These are phyloP conservation scores for Penicillium soppii DNA, from an alignment of 495 filamentous ascomycete species.

Conservation along the genomic window DNA sequence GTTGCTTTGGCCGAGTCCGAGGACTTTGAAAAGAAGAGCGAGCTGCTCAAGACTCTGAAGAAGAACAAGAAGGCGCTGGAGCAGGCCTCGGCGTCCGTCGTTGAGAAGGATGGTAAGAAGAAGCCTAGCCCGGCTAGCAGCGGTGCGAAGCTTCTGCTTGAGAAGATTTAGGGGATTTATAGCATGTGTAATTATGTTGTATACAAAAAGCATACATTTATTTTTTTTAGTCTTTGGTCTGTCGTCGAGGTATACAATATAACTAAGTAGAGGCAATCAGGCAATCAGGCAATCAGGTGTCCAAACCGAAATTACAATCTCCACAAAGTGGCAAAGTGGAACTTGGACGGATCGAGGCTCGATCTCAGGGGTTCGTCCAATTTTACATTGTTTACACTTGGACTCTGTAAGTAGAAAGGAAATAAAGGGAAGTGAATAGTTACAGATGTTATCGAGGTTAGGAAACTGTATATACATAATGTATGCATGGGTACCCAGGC, in stretches of 20 bases:
- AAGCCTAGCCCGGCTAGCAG: constrained; percentile 40
- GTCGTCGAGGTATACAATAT: background rate
- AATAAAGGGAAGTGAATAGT: too few relatives aligned
- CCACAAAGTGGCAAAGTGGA: constrained; percentile 29
- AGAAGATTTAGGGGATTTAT: constrained; percentile 35
- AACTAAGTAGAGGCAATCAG: background rate
- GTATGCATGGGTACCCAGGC: too few relatives aligned
- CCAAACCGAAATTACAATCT: constrained; percentile 15
- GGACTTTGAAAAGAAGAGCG: constrained; percentile 66
- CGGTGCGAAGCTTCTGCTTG: constrained; percentile 44
- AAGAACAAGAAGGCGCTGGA: constrained; percentile 54
- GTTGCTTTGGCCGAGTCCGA: constrained; percentile 76
- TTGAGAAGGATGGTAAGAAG: constrained; percentile 31
- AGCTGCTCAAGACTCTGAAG: constrained; percentile 64
- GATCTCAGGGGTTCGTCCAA: constrained; percentile 27
- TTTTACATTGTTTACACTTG: background rate
- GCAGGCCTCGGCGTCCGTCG: constrained; percentile 42
- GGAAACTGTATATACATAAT: too few relatives aligned
- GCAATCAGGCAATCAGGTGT: background rate
- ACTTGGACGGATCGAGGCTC: constrained; percentile 3
- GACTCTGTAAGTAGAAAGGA: too few relatives aligned
- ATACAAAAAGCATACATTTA: constrained; percentile 18
- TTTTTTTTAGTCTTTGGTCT: background rate
- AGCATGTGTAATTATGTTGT: constrained; percentile 14
- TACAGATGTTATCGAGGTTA: too few relatives aligned